These are phyloP conservation scores for Neurospora tetrasperma DNA, from an alignment of 495 filamentous ascomycete species.

Conservation along the genomic window DNA sequence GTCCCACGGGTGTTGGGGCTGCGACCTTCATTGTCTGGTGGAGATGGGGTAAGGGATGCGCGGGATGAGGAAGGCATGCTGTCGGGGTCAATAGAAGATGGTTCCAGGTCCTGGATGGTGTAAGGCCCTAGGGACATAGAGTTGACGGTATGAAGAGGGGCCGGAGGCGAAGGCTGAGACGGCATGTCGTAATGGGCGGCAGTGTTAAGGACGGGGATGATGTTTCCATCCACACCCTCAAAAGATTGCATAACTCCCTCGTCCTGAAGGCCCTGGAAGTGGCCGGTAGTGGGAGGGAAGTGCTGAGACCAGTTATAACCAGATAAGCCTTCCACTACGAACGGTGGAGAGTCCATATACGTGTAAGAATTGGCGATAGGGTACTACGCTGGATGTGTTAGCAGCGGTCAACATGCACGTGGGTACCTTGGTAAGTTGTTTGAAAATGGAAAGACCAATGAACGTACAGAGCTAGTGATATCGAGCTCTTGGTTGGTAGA, in stretches of 20 bases:
- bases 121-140: not conserved
- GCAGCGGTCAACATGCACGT: not conserved
- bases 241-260: accelerated
- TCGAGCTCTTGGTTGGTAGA: not conserved
- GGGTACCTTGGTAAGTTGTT: not conserved
- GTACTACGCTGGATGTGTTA: not conserved
- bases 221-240: not conserved
- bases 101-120: not conserved
- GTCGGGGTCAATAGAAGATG: not conserved
- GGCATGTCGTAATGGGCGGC: not conserved
- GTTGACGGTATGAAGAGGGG: not conserved
- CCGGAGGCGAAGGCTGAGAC: not conserved
- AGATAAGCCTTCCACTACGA: not conserved
- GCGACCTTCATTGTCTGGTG: not conserved
- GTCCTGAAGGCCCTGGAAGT: not conserved
- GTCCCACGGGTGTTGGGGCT: not conserved
- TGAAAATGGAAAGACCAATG: no score
- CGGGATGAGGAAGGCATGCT: not conserved
- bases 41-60: not conserved
- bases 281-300: not conserved
- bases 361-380: not conserved
- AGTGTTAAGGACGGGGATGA: not conserved
- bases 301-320: not conserved
- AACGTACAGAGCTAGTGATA: not conserved
- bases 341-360: not conserved